Base-by-base conservation (phyloP, 805 yeast species). In the Kluyveromyces lactis region DNA sequence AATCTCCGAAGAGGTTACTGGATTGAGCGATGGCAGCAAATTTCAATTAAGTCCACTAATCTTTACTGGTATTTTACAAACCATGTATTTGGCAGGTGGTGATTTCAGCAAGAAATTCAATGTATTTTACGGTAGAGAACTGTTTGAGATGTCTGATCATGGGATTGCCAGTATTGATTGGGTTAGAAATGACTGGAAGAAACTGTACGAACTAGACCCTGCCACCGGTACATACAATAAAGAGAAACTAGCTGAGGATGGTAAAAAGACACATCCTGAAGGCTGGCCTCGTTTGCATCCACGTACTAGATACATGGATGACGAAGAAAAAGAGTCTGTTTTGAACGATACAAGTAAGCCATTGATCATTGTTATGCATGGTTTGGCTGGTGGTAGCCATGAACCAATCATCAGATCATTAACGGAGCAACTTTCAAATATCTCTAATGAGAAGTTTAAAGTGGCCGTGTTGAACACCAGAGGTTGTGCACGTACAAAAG, bases 351-450 rank as follows among this genome's bases (percentile, higher is more conserved):
- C 39, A 2, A 52, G 45, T 3, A 68, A 67, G 43, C 89, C 89
- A 3, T 63, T 83, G 35, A 66, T 78, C 16, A 63, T 83, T 24
- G 73, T 81, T 7, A 60, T 72, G 36, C 90, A 83, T 52, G 94
- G 92, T 2, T 65, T 83, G 28, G 81, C 84, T 19, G 90, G 92
- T 42, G 94, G 94, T 1, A 77, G 86, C 12, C 83, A 79, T 49
- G 92, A 83, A 55, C 77, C 84, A 16, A 79, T 79, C 42, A 73
- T 82, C 34, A 68, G 86, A 45, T 71, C 81, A 7, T 62, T 77
- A 28, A 60, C 75, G 27, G 62, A 64, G 33, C 57, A 62, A 16
- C 58, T 79, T 35, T 67, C 71, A 24, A 50, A 56, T 1, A 59
- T 60, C 4, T 60, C 62, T 12, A 62, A 63, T 40, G 52, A 51